Base-by-base conservation (phyloP, 2,329 filamentous ascomycete species). In the Ophiostoma australiae region DNA sequence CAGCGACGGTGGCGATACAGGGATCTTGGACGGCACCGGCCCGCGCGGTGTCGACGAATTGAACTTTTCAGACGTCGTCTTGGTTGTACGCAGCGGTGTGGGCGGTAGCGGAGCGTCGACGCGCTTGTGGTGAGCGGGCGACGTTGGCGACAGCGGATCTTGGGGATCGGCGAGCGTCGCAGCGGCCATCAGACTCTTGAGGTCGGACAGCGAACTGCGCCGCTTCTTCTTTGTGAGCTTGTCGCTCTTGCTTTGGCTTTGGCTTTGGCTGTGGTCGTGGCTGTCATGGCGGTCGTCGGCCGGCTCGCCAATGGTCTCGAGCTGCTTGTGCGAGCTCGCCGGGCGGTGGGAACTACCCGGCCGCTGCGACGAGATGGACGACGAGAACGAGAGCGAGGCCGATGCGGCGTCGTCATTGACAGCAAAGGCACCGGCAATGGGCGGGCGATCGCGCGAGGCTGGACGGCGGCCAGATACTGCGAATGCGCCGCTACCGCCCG, bases 141-240 rank as follows among this genome's bases (percentile, higher is more conserved):
- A 35, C 61, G 61, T 10, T 20, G 63, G 33, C 63, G 63, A 23
- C 63, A 23, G 20, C 3, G 31, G 75, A 76, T 78, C 83, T 76
- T 80, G 20, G 10, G 31, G 75, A 76, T 78, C 83, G 76, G 80
- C 81, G 0, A 90, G 79, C 13, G 82, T 85, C 10, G 89, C 84
- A 70, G 87, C 84, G 58, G 84, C 85, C 80, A 94, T 89, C 23
- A 92, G 82, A 23, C 73, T 75, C 74, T 79, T 91, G 67, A 98
- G 84, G 78, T 98, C 94, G 4, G 94, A 97, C 61, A 98, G 82
- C 35, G 94, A 97, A 80, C 94, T 97, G 78, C 94, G 89, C 70
- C 94, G 87, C 82, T 97, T 97, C 81, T 90, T 94, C 78, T 86
- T 89, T 65, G 83, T 80, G n/a, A 78, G 78, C 74, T 82, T 84